Evolutionary conservation across 2,329 filamentous ascomycete species (phyloP).

Genomic region (Dactylellina parvicollis): DNA sequence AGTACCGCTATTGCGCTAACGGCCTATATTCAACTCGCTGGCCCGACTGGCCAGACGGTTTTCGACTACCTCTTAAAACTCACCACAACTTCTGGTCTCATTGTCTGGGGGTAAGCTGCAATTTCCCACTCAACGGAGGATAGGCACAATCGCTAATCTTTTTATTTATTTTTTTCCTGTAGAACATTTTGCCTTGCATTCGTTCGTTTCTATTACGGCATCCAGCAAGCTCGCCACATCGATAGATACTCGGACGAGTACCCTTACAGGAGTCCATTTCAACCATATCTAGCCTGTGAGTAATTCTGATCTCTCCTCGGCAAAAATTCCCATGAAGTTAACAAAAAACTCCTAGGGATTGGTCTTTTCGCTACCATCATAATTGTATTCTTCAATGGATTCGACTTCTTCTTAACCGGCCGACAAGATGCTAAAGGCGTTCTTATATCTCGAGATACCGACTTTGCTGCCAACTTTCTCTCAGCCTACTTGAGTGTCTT

Average conservation of each 20-base stretch:
- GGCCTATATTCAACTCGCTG: slow-evolving; percentile 69
- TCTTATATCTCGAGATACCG: slow-evolving; percentile 38
- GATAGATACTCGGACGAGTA: slow-evolving; percentile 51
- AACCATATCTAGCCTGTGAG: slow-evolving; percentile 52
- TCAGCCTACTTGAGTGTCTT: slow-evolving; percentile 73
- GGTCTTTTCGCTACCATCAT: slow-evolving; percentile 71
- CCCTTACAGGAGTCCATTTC: slow-evolving; percentile 51
- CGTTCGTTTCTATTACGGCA: slow-evolving; percentile 53
- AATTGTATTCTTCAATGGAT: slow-evolving; percentile 76
- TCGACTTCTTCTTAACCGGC: slow-evolving; percentile 70
- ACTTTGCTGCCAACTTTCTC: slow-evolving; percentile 66
- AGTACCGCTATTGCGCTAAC: slow-evolving; percentile 68
- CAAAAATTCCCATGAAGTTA: not conserved
- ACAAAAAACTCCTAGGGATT: slow-evolving; percentile 62
- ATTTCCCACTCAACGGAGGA: slow-evolving; percentile 64
- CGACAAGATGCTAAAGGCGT: slow-evolving; percentile 65
- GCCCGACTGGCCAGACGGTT: slow-evolving; percentile 69
- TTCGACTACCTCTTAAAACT: slow-evolving; percentile 74
- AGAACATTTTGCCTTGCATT: slow-evolving; percentile 53
- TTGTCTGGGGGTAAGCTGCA: slow-evolving; percentile 67
- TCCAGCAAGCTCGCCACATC: slow-evolving; percentile 52
- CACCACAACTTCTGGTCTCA: slow-evolving; percentile 71
- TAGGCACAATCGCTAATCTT: slow-evolving; percentile 69
- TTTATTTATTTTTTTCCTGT: slow-evolving; percentile 61
- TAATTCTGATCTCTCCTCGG: not conserved